phyloP scores from a whole-genome alignment of 2,329 filamentous ascomycete genomes.

The Knufia petricola region DNA sequence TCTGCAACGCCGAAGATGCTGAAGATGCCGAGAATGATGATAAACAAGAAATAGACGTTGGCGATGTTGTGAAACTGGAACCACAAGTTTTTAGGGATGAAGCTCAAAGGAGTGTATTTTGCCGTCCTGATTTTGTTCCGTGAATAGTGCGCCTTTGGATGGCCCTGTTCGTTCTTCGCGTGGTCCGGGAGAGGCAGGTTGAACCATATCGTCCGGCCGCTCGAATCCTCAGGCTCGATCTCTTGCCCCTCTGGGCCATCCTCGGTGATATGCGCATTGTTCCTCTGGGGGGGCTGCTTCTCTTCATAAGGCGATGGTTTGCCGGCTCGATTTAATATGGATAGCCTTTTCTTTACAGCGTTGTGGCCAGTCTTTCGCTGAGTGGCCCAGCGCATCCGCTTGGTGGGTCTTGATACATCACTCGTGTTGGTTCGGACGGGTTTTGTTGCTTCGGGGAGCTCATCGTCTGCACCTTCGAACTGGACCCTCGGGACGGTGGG shows the following conservation, averaged over 20 bases:
- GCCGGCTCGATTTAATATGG: conserved; percentile 67
- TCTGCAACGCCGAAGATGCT: conserved; percentile 89
- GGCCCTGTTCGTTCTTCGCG: conserved; percentile 70
- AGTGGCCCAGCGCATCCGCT: conserved; percentile 93
- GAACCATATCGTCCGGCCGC: conserved; percentile 63
- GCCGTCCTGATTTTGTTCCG: conserved; percentile 96
- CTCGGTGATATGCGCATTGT: conserved; percentile 19
- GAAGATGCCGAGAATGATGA: conserved; percentile 88
- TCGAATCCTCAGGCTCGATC: conserved; percentile 26
- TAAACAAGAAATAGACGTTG: conserved; percentile 96
- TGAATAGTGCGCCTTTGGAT: conserved; percentile 59
- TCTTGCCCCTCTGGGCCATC: conserved; percentile 19
- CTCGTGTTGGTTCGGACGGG: conserved; percentile 25
- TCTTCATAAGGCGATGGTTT: conserved; percentile 51
- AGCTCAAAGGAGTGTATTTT: conserved; percentile 92
- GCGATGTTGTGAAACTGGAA: conserved; percentile 98
- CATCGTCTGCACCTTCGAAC: conserved; percentile 11
- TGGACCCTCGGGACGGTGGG: conserved; percentile 19
- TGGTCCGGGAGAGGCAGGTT: conserved; percentile 69
- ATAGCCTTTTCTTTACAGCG: conserved; percentile 68
- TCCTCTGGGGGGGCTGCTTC: conserved; percentile 32
- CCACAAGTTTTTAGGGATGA: conserved; percentile 93
- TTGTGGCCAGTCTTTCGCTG: conserved; percentile 69
- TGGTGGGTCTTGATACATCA: conserved; percentile 53
- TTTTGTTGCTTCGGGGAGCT: background rate